Conservation (phyloP, 129 eudicot genomes). For the Flaveria robusta region DNA sequence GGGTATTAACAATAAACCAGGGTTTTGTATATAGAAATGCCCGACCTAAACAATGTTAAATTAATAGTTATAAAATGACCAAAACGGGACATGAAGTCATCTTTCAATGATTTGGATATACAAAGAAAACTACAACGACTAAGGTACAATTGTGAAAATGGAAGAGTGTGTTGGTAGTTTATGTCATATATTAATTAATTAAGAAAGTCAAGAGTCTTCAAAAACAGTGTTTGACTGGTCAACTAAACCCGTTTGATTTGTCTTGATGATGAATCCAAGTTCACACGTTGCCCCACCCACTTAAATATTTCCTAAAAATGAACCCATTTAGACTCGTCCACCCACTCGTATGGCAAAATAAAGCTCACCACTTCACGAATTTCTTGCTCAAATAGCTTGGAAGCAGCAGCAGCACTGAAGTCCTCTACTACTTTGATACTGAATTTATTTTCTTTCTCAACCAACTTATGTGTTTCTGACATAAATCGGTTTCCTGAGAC, state of each 20-base stretch:
- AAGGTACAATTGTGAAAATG: background rate
- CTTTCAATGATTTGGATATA: background rate
- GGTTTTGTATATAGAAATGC: background rate
- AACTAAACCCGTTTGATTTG: background rate
- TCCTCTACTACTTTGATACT: slow-evolving; percentile 54
- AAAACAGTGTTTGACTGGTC: background rate
- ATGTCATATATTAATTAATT: background rate
- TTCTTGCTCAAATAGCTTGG: slow-evolving; percentile 87
- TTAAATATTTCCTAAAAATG: background rate
- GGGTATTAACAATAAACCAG: too few species aligned
- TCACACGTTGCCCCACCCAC: background rate
- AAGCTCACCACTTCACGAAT: slow-evolving; percentile 86
- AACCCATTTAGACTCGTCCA: background rate
- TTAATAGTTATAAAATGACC: background rate
- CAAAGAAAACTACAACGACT: background rate
- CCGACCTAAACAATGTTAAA: background rate
- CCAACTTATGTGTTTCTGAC: slow-evolving; percentile 47
- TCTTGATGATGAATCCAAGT: background rate
- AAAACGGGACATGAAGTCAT: background rate
- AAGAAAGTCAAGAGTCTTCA: background rate
- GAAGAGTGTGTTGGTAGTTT: background rate
- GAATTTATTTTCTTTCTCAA: slow-evolving; percentile 50
- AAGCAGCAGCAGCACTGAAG: slow-evolving; percentile 86
- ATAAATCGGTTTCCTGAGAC: slow-evolving; percentile 38
- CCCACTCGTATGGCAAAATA: background rate